A percentile compares a stretch with the other conserved stretches of the same genome.
These are phyloP conservation scores for Fagus crenata DNA, from an alignment of 306 rosid species.

Conservation along the genomic window DNA sequence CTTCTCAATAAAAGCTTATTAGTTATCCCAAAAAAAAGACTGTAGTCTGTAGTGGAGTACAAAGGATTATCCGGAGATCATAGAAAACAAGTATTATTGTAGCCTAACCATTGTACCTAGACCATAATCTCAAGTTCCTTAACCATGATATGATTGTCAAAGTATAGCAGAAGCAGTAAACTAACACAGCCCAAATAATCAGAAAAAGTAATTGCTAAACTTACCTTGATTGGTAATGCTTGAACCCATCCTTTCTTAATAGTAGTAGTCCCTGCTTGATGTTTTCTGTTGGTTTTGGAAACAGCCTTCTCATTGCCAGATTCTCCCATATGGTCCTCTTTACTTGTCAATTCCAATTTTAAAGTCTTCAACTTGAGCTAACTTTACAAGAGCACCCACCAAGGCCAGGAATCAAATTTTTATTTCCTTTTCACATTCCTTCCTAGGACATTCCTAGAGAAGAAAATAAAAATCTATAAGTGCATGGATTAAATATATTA, in stretches of 20 bases:
- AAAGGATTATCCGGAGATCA: neutral
- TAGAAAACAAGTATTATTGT: neutral
- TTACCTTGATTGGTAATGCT: conserved; percentile 43
- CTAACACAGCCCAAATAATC: neutral
- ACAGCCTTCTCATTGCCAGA: conserved; percentile 34
- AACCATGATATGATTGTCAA: neutral
- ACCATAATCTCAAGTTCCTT: neutral
- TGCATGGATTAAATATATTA: neutral
- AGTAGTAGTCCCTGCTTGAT: conserved; percentile 18
- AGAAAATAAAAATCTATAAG: conserved; percentile 10
- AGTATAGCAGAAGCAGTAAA: conserved; percentile 8
- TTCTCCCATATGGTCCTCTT: conserved; percentile 43
- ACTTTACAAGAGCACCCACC: conserved; percentile 4
- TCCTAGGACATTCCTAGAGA: conserved; percentile 9
- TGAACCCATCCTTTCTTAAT: conserved; percentile 37
- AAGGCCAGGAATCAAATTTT: conserved; percentile 15
- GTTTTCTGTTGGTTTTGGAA: conserved; percentile 26
- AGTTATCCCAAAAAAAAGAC: too few species aligned
- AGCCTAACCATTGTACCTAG: neutral
- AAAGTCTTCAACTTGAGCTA: neutral
- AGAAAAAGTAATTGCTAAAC: neutral
- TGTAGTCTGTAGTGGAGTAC: neutral
- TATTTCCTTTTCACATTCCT: conserved; percentile 7
- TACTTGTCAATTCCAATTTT: conserved; percentile 3
- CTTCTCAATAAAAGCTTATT: too few species aligned